Evolutionary conservation across 805 yeast species (phyloP), one percentile per base, ranked within the genome.

Genomic region (Candida montana): DNA sequence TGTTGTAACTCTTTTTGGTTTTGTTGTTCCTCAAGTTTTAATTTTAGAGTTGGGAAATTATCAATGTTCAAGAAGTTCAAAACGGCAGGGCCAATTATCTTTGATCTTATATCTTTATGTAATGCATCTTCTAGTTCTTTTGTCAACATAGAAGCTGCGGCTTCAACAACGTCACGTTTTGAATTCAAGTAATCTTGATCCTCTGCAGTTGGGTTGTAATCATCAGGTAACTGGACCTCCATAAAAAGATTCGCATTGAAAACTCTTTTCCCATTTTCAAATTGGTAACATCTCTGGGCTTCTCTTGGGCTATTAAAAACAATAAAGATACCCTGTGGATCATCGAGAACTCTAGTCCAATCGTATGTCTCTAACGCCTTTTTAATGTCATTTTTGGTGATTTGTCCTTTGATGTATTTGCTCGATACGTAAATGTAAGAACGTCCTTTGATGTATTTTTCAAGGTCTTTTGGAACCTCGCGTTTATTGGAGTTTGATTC

Each of bases 61-160:
- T 73, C 75, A 31, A 79, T 80, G 42, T 75, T 72, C 49, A 88
- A 66, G 16, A 73, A 61, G 24, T 80, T 80, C 40, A 83, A 67
- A 15, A 88, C 74, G 2, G 72, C 68, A 0, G 93, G 87, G 0
- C 84, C 89, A 19, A 86, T 72, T 4, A 84, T 63, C 45, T 87
- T 74, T 53, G 80, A 91, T 49, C 84, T 69, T 19, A 88, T 74
- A 61, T 88, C 95, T 46, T 82, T 81, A 17, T 78, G 64, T 34
- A 88, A 58, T 35, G 80, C 78, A 10, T 67, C 64, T 45, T 76
- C 77, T 38, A 88, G 69, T 49, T 88, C 95, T 41, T 74, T 76
- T 20, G 80, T 56, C 36, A 89, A 64, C 39, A 72, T 62, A 18
- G 71, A 63, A 1, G 75, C 68, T 0, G 95, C 82, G 35, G 80